Evolutionary conservation across 2,329 filamentous ascomycete species (phyloP).

Genomic region (Aspergillus novofumigatus): DNA sequence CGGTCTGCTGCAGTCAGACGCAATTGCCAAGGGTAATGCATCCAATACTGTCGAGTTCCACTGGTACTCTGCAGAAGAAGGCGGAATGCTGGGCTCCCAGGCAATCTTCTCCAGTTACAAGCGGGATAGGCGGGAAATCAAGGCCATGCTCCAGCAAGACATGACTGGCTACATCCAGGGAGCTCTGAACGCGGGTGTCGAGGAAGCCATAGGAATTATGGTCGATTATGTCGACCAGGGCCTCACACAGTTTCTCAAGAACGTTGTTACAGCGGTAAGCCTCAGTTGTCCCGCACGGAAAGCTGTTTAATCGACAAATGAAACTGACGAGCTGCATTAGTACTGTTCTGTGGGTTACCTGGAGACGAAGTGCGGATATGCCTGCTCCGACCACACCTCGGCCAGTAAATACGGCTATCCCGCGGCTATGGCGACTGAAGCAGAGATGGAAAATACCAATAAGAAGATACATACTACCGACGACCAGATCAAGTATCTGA

Average conservation of each 20-base stretch:
- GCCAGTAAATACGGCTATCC: constrained; percentile 64
- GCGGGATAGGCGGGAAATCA: constrained; percentile 67
- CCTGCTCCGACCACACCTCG: constrained; percentile 68
- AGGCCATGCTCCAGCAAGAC: constrained; percentile 97
- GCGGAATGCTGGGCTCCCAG: constrained; percentile 80
- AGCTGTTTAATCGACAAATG: neutral
- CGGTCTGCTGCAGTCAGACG: constrained; percentile 68
- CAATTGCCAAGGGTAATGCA: constrained; percentile 66
- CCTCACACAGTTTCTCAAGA: constrained; percentile 86
- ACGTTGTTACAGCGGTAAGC: constrained; percentile 65
- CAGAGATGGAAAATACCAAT: constrained; percentile 57
- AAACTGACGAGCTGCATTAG: constrained; percentile 30
- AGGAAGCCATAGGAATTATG: constrained; percentile 86
- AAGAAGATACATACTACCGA: constrained; percentile 70
- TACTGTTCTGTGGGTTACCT: constrained; percentile 89
- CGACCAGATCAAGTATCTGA: constrained; percentile 67
- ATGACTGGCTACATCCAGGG: constrained; percentile 90
- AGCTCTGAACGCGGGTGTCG: constrained; percentile 74
- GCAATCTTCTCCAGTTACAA: constrained; percentile 83
- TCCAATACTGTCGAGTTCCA: constrained; percentile 92
- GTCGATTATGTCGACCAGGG: constrained; percentile 82
- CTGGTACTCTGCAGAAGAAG: constrained; percentile 91
- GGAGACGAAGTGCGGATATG: constrained; percentile 84
- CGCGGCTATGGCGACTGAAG: constrained; percentile 62
- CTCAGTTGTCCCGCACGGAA: neutral